phyloP scores from a whole-genome alignment of 176 grass and related monocot species.

The Typha latifolia region DNA sequence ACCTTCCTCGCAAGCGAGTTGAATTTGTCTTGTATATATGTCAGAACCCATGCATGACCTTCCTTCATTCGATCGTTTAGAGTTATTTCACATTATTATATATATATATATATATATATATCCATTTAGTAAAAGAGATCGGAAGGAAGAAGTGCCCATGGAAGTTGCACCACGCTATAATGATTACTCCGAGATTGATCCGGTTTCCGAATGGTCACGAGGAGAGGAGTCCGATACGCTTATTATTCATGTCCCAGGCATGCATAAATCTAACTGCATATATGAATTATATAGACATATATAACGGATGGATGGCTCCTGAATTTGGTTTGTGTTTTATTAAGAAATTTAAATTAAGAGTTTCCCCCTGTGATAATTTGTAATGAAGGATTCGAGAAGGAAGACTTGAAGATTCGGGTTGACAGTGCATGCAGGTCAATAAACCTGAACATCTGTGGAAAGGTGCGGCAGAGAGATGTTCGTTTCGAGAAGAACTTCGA shows the following conservation, averaged over 20 bases:
- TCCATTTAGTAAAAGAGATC: conserved; percentile 3
- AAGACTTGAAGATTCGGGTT: conserved; percentile 56
- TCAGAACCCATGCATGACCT: not conserved
- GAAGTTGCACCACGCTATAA: conserved; percentile 10
- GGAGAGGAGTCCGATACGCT: conserved; percentile 38
- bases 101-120: not conserved
- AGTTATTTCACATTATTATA: too few relatives aligned
- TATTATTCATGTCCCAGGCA: conserved; percentile 40
- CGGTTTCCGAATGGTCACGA: conserved; percentile 42
- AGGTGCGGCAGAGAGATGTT: conserved; percentile 22
- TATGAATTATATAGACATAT: not conserved
- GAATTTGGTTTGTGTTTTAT: not conserved
- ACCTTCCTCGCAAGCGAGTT: not conserved
- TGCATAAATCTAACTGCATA: not conserved
- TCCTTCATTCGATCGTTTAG: not conserved
- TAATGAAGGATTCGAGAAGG: conserved; percentile 51
- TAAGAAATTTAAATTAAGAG: too few relatives aligned
- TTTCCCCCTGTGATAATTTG: too few relatives aligned
- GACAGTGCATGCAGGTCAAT: conserved; percentile 24
- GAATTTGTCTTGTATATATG: not conserved
- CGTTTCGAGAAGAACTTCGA: conserved; percentile 49
- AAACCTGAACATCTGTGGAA: conserved; percentile 43
- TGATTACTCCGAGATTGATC: conserved; percentile 33
- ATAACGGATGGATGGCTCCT: not conserved
- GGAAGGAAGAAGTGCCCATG: conserved; percentile 25